These are phyloP conservation scores for Pisolithus tinctorius DNA, from an alignment of 768 basidiomycete genomes.

Conservation along the genomic window DNA sequence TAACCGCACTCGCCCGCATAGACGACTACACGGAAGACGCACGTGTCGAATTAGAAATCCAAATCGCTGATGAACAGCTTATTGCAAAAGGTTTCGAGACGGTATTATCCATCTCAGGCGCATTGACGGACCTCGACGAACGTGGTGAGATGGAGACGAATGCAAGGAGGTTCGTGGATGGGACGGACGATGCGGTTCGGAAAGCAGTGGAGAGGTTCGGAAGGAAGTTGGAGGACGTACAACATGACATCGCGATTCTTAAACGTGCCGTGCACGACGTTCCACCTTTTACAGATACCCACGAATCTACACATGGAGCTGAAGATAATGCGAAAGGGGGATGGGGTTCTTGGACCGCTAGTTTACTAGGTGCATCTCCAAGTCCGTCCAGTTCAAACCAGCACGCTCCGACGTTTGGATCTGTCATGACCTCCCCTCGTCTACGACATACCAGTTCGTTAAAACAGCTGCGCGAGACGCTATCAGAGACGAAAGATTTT, in stretches of 20 bases:
- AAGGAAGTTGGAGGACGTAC: conserved; percentile 62
- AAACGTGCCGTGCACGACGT: conserved; percentile 53
- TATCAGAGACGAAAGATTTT: conserved; percentile 25
- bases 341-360: conserved; percentile 52
- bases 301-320: background rate
- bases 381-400: conserved; percentile 31
- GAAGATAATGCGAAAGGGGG: conserved; percentile 2
- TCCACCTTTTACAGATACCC: background rate
- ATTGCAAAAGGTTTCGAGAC: conserved; percentile 61
- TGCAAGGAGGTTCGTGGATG: conserved; percentile 50
- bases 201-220: conserved; percentile 43
- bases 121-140: conserved; percentile 17
- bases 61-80: conserved; percentile 64
- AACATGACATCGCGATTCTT: conserved; percentile 69
- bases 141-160: conserved; percentile 39
- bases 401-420: conserved; percentile 58
- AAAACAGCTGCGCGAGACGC: conserved; percentile 14
- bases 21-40: conserved; percentile 74
- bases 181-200: conserved; percentile 40
- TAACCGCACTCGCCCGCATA: conserved; percentile 53
- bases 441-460: conserved; percentile 44
- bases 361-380: conserved; percentile 39
- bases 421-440: conserved; percentile 61
- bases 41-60: conserved; percentile 78
- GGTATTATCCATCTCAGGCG: conserved; percentile 52